Conservation (phyloP, 2,329 filamentous ascomycete species). For the Colletotrichum sp. region DNA sequence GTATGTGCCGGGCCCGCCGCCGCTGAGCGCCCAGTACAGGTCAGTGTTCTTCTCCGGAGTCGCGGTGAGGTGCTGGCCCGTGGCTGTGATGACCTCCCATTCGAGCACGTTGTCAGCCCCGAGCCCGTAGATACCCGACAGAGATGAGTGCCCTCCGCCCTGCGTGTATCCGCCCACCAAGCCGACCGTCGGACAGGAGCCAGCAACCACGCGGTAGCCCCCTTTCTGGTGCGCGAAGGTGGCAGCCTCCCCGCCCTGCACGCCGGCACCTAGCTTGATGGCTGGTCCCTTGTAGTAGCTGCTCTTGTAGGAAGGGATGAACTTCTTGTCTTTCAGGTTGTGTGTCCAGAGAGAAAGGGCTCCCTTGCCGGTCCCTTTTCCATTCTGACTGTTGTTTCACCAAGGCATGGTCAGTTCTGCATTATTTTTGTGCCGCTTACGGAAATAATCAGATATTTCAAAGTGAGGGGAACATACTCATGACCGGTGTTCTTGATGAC, state of each 20-base stretch:
- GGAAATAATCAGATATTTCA: not conserved
- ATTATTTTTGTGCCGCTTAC: accelerated
- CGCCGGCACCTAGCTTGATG: no score
- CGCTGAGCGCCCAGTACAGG: constrained; percentile 60
- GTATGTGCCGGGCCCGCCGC: constrained; percentile 57
- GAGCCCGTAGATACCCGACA: constrained; percentile 51
- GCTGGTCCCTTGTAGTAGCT: no score
- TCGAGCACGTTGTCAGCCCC: constrained; percentile 57
- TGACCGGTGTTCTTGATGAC: no score
- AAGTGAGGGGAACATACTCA: not conserved
- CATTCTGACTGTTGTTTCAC: not conserved
- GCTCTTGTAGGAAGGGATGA: no score
- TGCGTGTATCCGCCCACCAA: constrained; percentile 57
- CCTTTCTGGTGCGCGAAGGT: no score
- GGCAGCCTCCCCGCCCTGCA: no score
- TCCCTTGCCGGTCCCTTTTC: no score
- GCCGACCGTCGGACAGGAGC: not conserved
- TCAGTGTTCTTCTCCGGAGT: constrained; percentile 48
- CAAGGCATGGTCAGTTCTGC: not conserved
- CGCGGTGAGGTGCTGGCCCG: constrained; percentile 42
- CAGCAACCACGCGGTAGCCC: no score
- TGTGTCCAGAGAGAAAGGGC: no score
- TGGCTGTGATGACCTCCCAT: constrained; percentile 51
- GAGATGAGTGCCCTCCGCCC: constrained; percentile 56
- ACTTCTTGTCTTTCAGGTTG: no score